phyloP scores from a whole-genome alignment of 176 grass and related monocot genomes.

The Oryza rufipogon region DNA sequence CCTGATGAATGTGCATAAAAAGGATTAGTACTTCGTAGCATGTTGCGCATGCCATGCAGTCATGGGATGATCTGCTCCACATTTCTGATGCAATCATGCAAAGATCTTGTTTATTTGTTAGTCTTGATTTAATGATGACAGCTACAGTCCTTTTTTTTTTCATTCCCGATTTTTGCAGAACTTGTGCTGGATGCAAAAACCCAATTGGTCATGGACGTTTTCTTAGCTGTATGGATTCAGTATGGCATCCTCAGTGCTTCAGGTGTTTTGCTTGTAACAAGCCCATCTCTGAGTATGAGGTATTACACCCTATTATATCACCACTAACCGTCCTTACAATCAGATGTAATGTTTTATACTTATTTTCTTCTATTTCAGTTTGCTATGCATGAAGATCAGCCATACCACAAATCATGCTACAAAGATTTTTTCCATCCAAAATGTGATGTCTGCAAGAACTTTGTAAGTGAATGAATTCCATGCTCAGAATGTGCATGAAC shows the following conservation, averaged over 20 bases:
- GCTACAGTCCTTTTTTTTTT: neutral
- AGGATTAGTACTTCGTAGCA: constrained; percentile 2
- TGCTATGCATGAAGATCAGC: constrained; percentile 73
- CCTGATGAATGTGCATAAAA: neutral
- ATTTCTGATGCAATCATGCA: neutral
- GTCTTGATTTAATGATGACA: constrained; percentile 23
- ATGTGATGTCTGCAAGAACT: constrained; percentile 85
- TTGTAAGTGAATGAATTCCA: constrained; percentile 55
- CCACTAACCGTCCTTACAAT: constrained; percentile 4
- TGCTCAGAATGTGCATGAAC: constrained; percentile 22
- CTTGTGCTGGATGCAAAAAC: constrained; percentile 82
- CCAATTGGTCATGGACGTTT: constrained; percentile 71
- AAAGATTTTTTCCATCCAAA: constrained; percentile 86
- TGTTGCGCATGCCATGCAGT: neutral
- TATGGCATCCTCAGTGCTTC: constrained; percentile 96
- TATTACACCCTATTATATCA: constrained; percentile 40
- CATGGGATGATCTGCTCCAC: constrained; percentile 9
- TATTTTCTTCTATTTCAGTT: constrained; percentile 57
- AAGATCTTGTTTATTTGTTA: constrained; percentile 15
- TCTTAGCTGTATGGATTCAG: constrained; percentile 75
- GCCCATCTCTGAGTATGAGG: constrained; percentile 91
- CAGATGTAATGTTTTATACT: constrained; percentile 27
- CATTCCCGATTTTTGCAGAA: constrained; percentile 51
- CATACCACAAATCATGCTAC: constrained; percentile 85
- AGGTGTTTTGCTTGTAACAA: constrained; percentile 82